Evolutionary conservation across 208 protist species (phyloP).

Genomic region (Acanthamoeba polyphaga): DNA sequence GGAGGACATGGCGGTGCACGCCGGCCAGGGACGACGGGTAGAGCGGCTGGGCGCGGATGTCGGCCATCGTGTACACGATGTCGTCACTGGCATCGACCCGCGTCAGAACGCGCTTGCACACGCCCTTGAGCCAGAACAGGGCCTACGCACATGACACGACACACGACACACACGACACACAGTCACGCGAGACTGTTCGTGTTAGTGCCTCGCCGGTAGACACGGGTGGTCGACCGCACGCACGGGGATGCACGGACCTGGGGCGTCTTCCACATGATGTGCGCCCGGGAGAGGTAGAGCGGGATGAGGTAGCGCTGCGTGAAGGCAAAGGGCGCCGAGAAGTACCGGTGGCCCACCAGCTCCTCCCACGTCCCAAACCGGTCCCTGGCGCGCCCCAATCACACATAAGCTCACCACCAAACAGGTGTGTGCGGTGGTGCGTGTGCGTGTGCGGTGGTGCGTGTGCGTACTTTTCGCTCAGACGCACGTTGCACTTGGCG

Average conservation of each 20-base stretch:
- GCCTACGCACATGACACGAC: neutral
- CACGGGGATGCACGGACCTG: neutral
- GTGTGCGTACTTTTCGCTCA: conserved; percentile 30
- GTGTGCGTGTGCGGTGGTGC: no score
- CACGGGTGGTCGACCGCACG: no score
- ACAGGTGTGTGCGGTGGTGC: neutral
- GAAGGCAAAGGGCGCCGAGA: conserved; percentile 38
- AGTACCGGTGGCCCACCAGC: conserved; percentile 25
- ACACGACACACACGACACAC: neutral
- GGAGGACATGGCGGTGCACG: conserved; percentile 30
- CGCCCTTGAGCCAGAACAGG: conserved; percentile 60
- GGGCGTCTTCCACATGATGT: conserved; percentile 66
- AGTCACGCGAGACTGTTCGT: no score
- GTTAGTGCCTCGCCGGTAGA: no score
- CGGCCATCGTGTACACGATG: conserved; percentile 50
- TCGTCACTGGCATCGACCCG: conserved; percentile 53
- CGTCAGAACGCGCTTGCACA: conserved; percentile 2
- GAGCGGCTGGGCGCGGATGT: conserved; percentile 39
- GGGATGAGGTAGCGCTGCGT: conserved; percentile 53
- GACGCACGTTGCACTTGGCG: conserved; percentile 37
- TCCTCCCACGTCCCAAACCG: conserved; percentile 50
- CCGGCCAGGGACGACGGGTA: conserved; percentile 31
- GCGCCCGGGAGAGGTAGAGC: conserved; percentile 28
- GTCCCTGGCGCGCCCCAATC: neutral
- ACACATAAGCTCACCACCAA: neutral